phyloP scores from a whole-genome alignment of 2,329 filamentous ascomycete genomes.

The Fusarium protoensiforme region DNA sequence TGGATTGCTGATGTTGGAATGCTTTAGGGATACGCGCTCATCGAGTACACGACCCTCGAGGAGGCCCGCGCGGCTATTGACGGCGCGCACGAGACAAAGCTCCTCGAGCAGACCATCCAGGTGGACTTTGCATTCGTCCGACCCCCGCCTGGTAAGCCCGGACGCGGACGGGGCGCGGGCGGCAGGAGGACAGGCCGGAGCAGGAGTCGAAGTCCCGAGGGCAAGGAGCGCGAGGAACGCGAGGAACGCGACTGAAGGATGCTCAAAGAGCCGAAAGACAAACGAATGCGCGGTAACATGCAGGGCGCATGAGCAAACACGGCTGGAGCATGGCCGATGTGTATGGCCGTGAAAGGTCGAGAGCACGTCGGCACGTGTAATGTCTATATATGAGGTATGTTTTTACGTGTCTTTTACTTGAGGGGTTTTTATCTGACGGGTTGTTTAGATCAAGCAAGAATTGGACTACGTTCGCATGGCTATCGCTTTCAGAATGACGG shows the following conservation, averaged over 20 bases:
- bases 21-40: slow-evolving; percentile 80
- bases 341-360: slow-evolving; percentile 16
- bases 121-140: slow-evolving; percentile 90
- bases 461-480: neutral
- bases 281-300: neutral
- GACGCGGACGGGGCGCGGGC: slow-evolving; percentile 51
- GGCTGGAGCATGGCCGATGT: slow-evolving; percentile 37
- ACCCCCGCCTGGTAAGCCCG: slow-evolving; percentile 71
- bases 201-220: slow-evolving; percentile 61
- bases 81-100: slow-evolving; percentile 79
- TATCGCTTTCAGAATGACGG: neutral
- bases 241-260: slow-evolving; percentile 45
- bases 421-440: neutral
- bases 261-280: neutral
- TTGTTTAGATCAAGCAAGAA: slow-evolving; percentile 17
- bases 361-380: slow-evolving; percentile 44
- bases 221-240: slow-evolving; percentile 45
- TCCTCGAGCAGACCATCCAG: slow-evolving; percentile 82
- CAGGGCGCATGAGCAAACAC: neutral
- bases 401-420: neutral
- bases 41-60: slow-evolving; percentile 83
- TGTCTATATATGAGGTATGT: slow-evolving; percentile 42
- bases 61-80: slow-evolving; percentile 87
- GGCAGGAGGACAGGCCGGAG: slow-evolving; percentile 58
- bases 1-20: neutral